Evolutionary conservation across 148 eudicot genomes (phyloP), one percentile per base, ranked within the genome.

Genomic region (Rhododendron molle): DNA sequence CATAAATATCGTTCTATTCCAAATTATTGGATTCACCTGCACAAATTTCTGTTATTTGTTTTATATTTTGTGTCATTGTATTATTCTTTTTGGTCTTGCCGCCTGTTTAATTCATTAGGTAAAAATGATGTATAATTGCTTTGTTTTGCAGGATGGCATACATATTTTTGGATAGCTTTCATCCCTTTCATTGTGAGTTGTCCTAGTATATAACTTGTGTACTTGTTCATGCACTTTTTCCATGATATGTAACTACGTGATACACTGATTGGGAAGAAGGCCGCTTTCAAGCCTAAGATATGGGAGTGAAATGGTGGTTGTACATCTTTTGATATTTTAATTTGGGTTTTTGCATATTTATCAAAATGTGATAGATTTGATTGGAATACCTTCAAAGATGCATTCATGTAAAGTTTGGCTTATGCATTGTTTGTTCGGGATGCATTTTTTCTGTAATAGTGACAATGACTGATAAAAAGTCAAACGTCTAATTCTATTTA

Each of bases 101-200:
- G 58, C 47, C 23, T 40, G 5, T 32, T 14, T 30, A 28, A 18
- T 28, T 34, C 67, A 26, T 52, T 73, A 46, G 20, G 18, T 49
- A 7, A 54, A 34, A 14, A 13, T 71, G 20, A 71, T 32, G 1
- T 5, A 30, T 4, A 30, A 71, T 14, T 71, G 76, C 20, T 30
- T 71, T 30, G 76, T 30, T 13, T 32, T 71, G 76, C 94, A 96
- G 99, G 98, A n/a, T 96, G 99, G 99, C 96, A 96, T 89, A 94
- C 98, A 18, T 96, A 96, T 86, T 96, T 96, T 86, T 96, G 99
- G 99, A 94, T 96, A 20, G 98, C 99, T 18, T 96, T 96, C 83
- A 26, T 96, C 89, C 99, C 98, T 15, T 92, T 95, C 80, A 23
- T 77, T 77, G 80, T 77, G 50, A 77, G 80, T 77, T 38, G 14